These are phyloP conservation scores for Apiospora marii DNA, from an alignment of 2,329 filamentous ascomycete species.

Conservation along the genomic window DNA sequence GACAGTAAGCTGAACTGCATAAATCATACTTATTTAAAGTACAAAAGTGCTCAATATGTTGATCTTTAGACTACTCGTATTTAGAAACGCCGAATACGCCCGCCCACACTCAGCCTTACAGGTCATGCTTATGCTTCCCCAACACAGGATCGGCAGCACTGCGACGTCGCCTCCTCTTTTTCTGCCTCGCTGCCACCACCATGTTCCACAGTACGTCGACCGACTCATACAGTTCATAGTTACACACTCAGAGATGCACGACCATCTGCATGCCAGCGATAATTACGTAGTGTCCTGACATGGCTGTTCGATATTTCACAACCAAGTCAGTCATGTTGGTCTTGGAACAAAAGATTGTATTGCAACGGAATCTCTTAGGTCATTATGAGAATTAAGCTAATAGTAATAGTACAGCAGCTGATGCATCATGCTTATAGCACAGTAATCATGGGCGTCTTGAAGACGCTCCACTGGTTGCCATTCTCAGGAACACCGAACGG, in stretches of 20 bases:
- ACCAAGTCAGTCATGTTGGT: background rate
- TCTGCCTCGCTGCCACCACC: background rate
- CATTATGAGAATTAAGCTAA: slow-evolving; percentile 26
- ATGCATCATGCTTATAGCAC: background rate
- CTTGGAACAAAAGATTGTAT: background rate
- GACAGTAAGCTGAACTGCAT: background rate
- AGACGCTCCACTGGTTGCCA: slow-evolving; percentile 32
- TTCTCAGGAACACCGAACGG: slow-evolving; percentile 31
- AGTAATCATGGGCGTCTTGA: slow-evolving; percentile 30
- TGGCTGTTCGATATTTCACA: background rate
- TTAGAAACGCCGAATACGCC: background rate
- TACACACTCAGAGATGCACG: too few species aligned
- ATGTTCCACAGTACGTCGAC: too few species aligned
- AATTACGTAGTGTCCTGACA: too few species aligned
- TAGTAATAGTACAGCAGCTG: slow-evolving; percentile 30
- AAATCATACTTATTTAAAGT: too few species aligned
- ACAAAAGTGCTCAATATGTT: too few species aligned
- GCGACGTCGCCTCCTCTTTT: background rate
- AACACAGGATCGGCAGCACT: background rate
- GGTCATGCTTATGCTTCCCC: background rate
- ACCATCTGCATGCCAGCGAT: too few species aligned
- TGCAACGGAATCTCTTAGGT: background rate
- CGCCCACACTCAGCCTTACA: too few species aligned
- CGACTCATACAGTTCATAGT: too few species aligned
- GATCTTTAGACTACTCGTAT: too few species aligned